Percentiles rank a stretch among this genome's conserved stretches.
phyloP scores from a whole-genome alignment of 139 green algal species.

The Micractinium sp. region DNA sequence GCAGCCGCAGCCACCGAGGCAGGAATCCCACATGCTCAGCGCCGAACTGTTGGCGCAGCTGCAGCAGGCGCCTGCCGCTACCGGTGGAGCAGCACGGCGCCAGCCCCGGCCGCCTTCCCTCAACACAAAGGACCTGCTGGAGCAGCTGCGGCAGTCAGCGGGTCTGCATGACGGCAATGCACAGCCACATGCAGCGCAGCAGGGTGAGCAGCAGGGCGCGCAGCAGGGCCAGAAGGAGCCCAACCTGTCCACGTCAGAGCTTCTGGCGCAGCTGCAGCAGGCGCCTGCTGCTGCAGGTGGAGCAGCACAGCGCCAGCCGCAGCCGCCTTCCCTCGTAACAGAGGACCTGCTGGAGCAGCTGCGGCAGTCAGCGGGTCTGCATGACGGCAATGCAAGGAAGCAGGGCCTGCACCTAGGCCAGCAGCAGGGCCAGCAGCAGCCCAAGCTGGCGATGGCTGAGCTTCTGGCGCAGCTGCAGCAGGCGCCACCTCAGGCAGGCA shows the following conservation, averaged over 20 bases:
- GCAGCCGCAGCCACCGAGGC: background rate
- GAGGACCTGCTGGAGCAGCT: slow-evolving; percentile 13
- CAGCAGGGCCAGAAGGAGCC: background rate
- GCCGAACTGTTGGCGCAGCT: slow-evolving; percentile 1
- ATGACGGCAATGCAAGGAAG: background rate
- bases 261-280: background rate
- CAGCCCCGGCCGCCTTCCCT: background rate
- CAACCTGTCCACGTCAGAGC: background rate
- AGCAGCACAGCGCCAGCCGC: background rate
- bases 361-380: background rate
- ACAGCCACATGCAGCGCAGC: background rate
- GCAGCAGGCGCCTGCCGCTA: background rate
- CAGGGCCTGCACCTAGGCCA: background rate
- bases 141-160: slow-evolving; percentile 21
- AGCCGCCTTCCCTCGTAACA: background rate
- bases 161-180: background rate
- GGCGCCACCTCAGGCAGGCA: no score
- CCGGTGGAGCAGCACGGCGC: background rate
- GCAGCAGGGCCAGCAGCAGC: background rate
- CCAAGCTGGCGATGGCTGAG: background rate
- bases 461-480: background rate
- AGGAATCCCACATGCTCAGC: background rate
- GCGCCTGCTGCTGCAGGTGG: background rate
- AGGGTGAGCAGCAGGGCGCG: background rate
- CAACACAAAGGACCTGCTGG: background rate